These are phyloP conservation scores for Sporothrix humicola DNA, from an alignment of 2,329 filamentous ascomycete genomes.

Conservation along the genomic window DNA sequence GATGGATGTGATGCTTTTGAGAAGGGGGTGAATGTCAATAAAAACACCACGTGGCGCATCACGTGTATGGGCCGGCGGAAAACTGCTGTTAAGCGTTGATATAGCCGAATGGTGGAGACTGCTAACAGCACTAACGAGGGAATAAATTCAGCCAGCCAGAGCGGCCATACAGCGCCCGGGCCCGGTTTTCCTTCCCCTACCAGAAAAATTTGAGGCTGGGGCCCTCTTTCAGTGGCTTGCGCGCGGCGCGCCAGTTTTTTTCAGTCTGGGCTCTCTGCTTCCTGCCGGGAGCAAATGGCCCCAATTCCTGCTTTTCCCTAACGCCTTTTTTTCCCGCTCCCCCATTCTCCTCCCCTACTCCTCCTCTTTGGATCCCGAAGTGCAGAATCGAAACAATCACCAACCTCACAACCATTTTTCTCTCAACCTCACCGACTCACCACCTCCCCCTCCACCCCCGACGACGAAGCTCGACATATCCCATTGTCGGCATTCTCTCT, in stretches of 20 bases:
- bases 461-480: slow-evolving; percentile 7
- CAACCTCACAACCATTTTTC: slow-evolving; percentile 12
- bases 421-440: slow-evolving; percentile 17
- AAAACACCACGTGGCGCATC: slow-evolving; percentile 13
- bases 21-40: neutral
- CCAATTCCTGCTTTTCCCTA: slow-evolving; percentile 33
- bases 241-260: slow-evolving; percentile 19
- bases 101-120: slow-evolving; percentile 16
- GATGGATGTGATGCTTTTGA: too few species aligned
- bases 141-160: slow-evolving; percentile 13
- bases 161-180: neutral
- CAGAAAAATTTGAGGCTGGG: slow-evolving; percentile 6
- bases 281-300: neutral
- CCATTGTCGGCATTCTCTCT: slow-evolving; percentile 1
- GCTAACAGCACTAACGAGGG: slow-evolving; percentile 13
- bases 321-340: slow-evolving; percentile 32
- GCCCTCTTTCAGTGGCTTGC: slow-evolving; percentile 21
- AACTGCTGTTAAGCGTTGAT: neutral
- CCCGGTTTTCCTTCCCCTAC: slow-evolving; percentile 11
- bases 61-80: slow-evolving; percentile 7
- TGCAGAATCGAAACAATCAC: slow-evolving; percentile 21
- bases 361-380: slow-evolving; percentile 1
- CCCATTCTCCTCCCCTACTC: slow-evolving; percentile 22
- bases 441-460: neutral
- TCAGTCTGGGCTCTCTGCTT: neutral